Conservation (phyloP, 805 yeast species). For the Starmerella tilneyi region DNA sequence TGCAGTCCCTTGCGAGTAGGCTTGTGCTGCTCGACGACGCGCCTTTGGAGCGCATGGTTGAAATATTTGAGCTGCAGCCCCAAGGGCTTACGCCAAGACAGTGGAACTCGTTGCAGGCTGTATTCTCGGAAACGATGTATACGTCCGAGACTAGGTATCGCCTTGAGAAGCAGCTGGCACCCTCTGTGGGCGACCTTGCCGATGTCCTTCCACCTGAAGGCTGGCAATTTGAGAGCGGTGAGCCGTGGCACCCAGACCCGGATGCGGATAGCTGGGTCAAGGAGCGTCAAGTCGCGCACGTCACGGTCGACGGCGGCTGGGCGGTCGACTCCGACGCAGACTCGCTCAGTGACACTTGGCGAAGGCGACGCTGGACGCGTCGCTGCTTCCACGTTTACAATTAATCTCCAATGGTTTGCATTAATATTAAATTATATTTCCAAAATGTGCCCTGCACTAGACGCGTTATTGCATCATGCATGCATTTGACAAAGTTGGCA, state of each 20-base stretch:
- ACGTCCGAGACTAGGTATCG: constrained; percentile 40
- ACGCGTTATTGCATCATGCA: too few species aligned
- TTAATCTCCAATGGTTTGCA: not conserved
- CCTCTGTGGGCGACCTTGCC: constrained; percentile 46
- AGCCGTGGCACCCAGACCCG: constrained; percentile 56
- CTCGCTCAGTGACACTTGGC: constrained; percentile 30
- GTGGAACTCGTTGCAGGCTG: constrained; percentile 45
- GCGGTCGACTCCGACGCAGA: constrained; percentile 28
- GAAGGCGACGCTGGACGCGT: constrained; percentile 35
- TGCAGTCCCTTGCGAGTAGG: constrained; percentile 24
- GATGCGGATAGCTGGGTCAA: constrained; percentile 44
- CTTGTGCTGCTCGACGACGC: constrained; percentile 55
- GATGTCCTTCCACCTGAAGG: constrained; percentile 57
- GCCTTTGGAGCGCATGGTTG: constrained; percentile 53
- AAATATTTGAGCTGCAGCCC: constrained; percentile 64
- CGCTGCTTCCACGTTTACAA: constrained; percentile 24
- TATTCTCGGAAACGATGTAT: constrained; percentile 48
- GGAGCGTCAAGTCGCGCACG: constrained; percentile 35
- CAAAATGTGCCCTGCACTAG: too few species aligned
- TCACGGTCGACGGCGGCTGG: constrained; percentile 31
- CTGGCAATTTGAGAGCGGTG: constrained; percentile 58
- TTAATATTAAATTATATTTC: too few species aligned
- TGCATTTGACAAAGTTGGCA: too few species aligned
- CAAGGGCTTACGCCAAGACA: constrained; percentile 49
- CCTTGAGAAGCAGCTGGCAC: constrained; percentile 47